A percentile compares a stretch with the other conserved stretches of the same genome.
Conservation (phyloP, 2,329 filamentous ascomycete species). For the Chaetomiaceae sp. region DNA sequence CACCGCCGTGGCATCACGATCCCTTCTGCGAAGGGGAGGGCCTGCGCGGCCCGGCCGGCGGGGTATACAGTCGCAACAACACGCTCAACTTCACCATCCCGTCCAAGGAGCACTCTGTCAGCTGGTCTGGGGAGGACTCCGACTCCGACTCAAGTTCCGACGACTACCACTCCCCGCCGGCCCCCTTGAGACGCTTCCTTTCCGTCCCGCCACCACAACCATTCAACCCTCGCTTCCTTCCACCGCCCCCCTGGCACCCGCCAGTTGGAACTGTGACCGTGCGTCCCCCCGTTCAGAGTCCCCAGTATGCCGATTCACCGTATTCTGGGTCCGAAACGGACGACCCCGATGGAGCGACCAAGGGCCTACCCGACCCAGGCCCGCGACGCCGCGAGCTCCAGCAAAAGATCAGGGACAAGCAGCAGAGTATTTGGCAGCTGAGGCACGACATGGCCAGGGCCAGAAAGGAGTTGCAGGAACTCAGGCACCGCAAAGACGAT, state of each 20-base stretch:
- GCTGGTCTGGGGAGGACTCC: conserved; percentile 10
- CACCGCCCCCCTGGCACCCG: conserved; percentile 7
- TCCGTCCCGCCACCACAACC: conserved; percentile 4
- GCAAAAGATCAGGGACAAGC: conserved; percentile 13
- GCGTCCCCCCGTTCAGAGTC: not conserved
- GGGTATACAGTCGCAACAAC: conserved; percentile 5
- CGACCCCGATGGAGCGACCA: conserved; percentile 8
- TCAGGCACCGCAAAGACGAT: conserved; percentile 33
- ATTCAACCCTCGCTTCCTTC: not conserved
- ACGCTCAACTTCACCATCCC: conserved; percentile 7
- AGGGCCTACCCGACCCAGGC: conserved; percentile 1
- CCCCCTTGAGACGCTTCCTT: not conserved
- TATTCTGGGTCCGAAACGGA: conserved; percentile 11
- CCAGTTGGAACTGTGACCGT: not conserved
- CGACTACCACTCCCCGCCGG: conserved; percentile 3
- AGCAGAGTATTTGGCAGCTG: conserved; percentile 8
- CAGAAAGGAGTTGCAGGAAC: conserved; percentile 31
- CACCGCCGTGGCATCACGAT: not conserved
- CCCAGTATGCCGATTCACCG: not conserved
- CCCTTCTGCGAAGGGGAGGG: not conserved
- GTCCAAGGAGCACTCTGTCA: conserved; percentile 11
- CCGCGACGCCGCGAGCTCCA: conserved; percentile 6
- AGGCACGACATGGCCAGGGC: conserved; percentile 31
- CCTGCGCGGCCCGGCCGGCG: not conserved
- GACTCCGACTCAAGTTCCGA: conserved; percentile 11